phyloP scores from a whole-genome alignment of 768 basidiomycete species.

The Suillus tomentosus region DNA sequence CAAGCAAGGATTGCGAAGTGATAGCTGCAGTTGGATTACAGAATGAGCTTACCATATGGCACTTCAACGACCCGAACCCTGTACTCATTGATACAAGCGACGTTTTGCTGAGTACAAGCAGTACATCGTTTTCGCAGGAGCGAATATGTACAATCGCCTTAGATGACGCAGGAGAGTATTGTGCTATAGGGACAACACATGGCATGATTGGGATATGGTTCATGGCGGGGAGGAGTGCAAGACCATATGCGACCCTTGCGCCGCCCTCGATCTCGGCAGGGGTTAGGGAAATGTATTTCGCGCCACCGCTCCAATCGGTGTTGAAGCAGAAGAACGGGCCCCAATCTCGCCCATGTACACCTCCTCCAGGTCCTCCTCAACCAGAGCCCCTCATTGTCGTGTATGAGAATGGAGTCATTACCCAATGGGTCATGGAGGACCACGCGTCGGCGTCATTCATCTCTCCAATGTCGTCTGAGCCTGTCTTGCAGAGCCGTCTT shows the following conservation, averaged over 20 bases:
- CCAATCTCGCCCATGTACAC: conserved; percentile 17
- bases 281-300: conserved; percentile 57
- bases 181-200: conserved; percentile 71
- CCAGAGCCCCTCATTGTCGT: conserved; percentile 43
- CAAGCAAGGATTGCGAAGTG: conserved; percentile 65
- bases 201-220: conserved; percentile 68
- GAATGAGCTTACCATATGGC: conserved; percentile 78
- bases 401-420: conserved; percentile 61
- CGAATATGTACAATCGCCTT: conserved; percentile 65
- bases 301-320: conserved; percentile 13
- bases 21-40: conserved; percentile 75
- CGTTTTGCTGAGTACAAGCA: conserved; percentile 50
- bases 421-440: conserved; percentile 48
- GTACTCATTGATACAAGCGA: conserved; percentile 53
- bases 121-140: conserved; percentile 48
- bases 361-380: conserved; percentile 14
- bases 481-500: conserved; percentile 51
- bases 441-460: conserved; percentile 31
- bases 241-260: conserved; percentile 42
- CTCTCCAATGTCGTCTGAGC: conserved; percentile 46
- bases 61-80: conserved; percentile 43
- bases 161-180: conserved; percentile 58
- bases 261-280: conserved; percentile 46
- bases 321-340: conserved; percentile 22
- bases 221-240: conserved; percentile 43